Percentiles rank a stretch among this genome's conserved stretches.
These are phyloP conservation scores for Lactarius sanguifluus DNA, from an alignment of 768 basidiomycete genomes.

Conservation along the genomic window DNA sequence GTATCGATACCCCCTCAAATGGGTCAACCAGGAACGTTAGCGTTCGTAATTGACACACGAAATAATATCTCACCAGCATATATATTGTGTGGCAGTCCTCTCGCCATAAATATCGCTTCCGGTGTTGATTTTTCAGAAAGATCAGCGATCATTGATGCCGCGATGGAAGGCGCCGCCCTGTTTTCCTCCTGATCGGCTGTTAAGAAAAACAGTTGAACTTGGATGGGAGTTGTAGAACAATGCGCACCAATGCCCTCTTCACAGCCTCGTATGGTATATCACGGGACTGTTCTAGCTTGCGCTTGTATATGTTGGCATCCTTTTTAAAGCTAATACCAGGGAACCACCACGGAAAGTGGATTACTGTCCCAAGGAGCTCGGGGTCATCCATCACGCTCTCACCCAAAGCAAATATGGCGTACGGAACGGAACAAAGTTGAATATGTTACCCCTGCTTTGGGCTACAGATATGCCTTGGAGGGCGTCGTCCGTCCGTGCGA, in stretches of 20 bases:
- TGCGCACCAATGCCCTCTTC: constrained; percentile 29
- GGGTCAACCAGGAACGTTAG: too few relatives aligned
- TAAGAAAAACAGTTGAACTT: background rate
- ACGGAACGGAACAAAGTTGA: constrained; percentile 42
- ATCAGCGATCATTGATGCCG: background rate
- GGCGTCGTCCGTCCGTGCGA: constrained; percentile 43
- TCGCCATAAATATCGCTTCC: constrained; percentile 17
- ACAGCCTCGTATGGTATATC: constrained; percentile 22
- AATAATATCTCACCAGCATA: constrained; percentile 4
- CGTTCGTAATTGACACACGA: too few relatives aligned
- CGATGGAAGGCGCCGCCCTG: background rate
- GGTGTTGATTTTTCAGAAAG: constrained; percentile 6
- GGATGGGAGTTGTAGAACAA: background rate
- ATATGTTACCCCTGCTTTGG: constrained; percentile 44
- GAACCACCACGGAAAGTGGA: constrained; percentile 34
- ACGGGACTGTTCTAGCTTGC: constrained; percentile 29
- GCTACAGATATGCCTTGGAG: constrained; percentile 38
- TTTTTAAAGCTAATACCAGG: constrained; percentile 34
- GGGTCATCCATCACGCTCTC: background rate
- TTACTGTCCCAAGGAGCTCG: constrained; percentile 23
- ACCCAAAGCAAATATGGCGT: constrained; percentile 15
- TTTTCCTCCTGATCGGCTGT: background rate
- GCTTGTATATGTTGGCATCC: constrained; percentile 26
- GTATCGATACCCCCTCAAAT: constrained; percentile 20
- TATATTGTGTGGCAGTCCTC: constrained; percentile 6